Conservation (phyloP, 495 filamentous ascomycete species). For the Xylaria flabelliformis region DNA sequence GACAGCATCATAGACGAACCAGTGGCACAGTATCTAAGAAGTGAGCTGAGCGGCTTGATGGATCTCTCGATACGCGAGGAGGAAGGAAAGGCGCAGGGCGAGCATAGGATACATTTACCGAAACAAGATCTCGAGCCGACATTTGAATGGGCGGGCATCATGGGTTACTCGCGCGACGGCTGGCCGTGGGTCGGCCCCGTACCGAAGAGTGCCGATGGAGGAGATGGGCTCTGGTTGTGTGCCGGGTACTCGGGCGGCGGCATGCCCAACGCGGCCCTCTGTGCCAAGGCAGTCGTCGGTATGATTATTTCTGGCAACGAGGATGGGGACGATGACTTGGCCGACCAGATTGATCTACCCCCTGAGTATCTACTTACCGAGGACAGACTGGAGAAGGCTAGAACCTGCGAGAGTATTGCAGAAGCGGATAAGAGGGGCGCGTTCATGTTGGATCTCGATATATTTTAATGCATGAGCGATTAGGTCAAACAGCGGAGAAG, state of each 20-base stretch:
- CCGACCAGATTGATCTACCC: slow-evolving; percentile 42
- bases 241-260: slow-evolving; percentile 77
- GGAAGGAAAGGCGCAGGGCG: slow-evolving; percentile 6
- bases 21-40: slow-evolving; percentile 58
- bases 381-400: slow-evolving; percentile 42
- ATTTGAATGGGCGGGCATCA: slow-evolving; percentile 79
- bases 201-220: slow-evolving; percentile 49
- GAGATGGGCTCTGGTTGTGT: slow-evolving; percentile 58
- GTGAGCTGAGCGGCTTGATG: slow-evolving; percentile 44
- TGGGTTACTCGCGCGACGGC: slow-evolving; percentile 75
- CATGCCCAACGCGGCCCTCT: slow-evolving; percentile 78
- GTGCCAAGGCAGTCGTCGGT: slow-evolving; percentile 67
- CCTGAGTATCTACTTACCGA: slow-evolving; percentile 55
- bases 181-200: slow-evolving; percentile 71
- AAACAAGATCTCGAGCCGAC: slow-evolving; percentile 58
- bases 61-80: slow-evolving; percentile 29
- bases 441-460: slow-evolving; percentile 44
- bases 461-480: no score
- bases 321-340: slow-evolving; percentile 28
- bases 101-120: not conserved
- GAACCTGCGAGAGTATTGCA: slow-evolving; percentile 31
- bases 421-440: slow-evolving; percentile 34
- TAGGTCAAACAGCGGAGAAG: no score
- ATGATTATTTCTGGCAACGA: slow-evolving; percentile 58
- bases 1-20: slow-evolving; percentile 61